Conservation (phyloP, 2,329 filamentous ascomycete species). For the Trichoderma asperellum region DNA sequence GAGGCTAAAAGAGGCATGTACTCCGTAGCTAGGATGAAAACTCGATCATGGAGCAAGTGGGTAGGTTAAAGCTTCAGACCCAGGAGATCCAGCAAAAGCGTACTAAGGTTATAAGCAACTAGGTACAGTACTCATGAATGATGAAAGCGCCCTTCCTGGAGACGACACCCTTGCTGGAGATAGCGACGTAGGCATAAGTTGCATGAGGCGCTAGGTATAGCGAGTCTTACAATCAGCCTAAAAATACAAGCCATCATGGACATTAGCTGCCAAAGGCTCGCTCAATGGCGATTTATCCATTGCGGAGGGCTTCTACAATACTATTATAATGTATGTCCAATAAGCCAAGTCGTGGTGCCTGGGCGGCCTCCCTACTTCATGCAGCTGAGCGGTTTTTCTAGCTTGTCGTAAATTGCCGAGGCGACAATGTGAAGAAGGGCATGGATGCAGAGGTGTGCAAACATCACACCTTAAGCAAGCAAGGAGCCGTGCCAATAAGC, state of each 20-base stretch:
- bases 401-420: background rate
- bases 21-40: background rate
- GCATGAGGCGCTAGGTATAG: no score
- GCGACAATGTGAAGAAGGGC: background rate
- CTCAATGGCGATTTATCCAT: background rate
- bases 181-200: background rate
- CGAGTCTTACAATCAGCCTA: background rate
- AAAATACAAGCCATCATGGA: background rate
- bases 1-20: background rate
- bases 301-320: background rate
- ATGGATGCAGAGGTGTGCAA: conserved; percentile 11
- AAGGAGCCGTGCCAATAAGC: background rate
- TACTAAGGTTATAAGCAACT: background rate
- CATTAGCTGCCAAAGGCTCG: background rate
- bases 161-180: background rate
- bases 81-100: background rate
- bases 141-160: background rate
- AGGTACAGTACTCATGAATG: background rate
- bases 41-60: background rate
- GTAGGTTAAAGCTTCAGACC: background rate
- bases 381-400: conserved; percentile 23
- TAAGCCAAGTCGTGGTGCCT: background rate
- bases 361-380: conserved; percentile 13
- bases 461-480: background rate
- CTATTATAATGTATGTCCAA: background rate